Evolutionary conservation across 83 land plant species (phyloP), one percentile per base, ranked within the genome.

Genomic region (Picea abies): DNA sequence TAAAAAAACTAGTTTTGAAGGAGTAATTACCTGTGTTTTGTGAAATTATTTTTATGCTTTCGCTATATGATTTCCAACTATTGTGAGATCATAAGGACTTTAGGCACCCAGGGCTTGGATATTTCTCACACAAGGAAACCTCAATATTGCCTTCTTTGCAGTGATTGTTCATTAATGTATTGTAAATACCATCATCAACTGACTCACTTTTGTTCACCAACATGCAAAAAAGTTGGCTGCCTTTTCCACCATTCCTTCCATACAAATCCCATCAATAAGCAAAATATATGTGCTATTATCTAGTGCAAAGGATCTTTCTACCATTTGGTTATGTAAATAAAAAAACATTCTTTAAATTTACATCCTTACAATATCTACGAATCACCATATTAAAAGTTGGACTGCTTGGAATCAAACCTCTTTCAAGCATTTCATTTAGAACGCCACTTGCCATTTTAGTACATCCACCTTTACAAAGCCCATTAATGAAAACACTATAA

Each of bases 291-390:
- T 92, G 72, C 72, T 49, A 9, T 81, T 80, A 86, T 89, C 86
- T n/a, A 95, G 95, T 73, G 85, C 90, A 78, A 90, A 90, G 15
- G 89, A 88, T 1, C 85, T 83, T 81, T 84, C 90, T 47, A 89
- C 86, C 92, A 92, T 89, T 73, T 88, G 82, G 75, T 94, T 92
- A 60, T 89, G 88, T 76, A 92, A 89, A 66, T 89, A 32, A 86
- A 77, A 92, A 89, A 19, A 94, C 93, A 65, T 88, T 86, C 83
- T 94, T 93, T 60, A 91, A 72, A 61, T 91, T 63, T 22, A 91
- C 94, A 60, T 85, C 88, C 62, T 25, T 76, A 63, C 97, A 93
- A 70, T 65, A 88, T 7, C 90, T 91, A 87, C 88, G 79, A 79
- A 92, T 88, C 35, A 92, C 85, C 26, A 87, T 85, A 77, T 94